Base-by-base conservation (phyloP, 345 rosid species). In the Camelina hispida region DNA sequence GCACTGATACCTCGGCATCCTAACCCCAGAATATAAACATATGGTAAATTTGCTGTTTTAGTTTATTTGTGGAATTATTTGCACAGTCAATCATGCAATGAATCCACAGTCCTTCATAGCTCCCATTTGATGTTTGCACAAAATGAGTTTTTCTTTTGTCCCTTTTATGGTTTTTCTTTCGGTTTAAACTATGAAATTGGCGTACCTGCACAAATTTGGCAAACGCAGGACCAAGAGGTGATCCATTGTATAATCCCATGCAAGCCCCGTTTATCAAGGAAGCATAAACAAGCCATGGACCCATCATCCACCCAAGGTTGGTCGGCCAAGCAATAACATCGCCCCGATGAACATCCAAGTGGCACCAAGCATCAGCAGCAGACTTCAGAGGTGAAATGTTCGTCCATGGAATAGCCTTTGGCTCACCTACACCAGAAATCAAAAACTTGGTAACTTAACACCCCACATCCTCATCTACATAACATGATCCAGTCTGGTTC, bases 251-350 rank as follows among this genome's bases (percentile, higher is more conserved):
- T 47, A 95, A 80, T 37, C 91, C 99, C 73, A 95, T 85, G 69
- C 91, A 86, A 69, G 97, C 99, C 5, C 97, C 91, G 57, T 95
- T 95, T 35, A 95, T 75, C 75, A 95, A 82, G 34, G 97, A 83
- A 65, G 97, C 96, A 86, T 95, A 95, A 30, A 95, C 93, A 67
- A 95, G 84, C 99, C 99, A 95, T 38, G 99, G 99, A 78, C 99
- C 99, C 97, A 95, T 95, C 97, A 95, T 95, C 99, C 99, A 95
- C 47, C 99, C 99, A 62, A 95, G 97, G 76, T 95, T 95, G 81
- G 99, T 88, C 16, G 97, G 99, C 99, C 99, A 95, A 80, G 97
- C 89, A 81, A 91, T 85, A 76, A 84, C 76, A 76, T 87, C 97
- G 0, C 90, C 93, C 52, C 53, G 85, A 10, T 25, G 90, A 75